Conservation (phyloP, 495 filamentous ascomycete genomes). For the Pseudotulostoma volvatum region DNA sequence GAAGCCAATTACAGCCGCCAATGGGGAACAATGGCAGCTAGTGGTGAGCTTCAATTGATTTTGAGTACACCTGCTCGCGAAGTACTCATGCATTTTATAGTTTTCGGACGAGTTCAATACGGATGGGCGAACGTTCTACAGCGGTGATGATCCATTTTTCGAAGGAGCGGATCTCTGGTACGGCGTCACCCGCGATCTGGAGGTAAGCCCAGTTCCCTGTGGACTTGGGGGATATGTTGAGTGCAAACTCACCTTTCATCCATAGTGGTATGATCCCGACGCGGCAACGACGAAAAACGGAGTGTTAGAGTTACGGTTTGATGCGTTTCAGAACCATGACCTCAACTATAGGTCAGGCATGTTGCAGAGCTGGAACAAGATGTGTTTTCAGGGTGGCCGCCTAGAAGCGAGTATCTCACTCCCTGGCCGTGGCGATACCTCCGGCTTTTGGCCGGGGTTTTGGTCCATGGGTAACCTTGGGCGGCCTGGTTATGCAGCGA, state of each 20-base stretch:
- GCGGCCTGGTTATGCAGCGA: constrained; percentile 51
- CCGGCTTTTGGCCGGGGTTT: constrained; percentile 68
- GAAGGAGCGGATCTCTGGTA: constrained; percentile 65
- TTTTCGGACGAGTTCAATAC: constrained; percentile 71
- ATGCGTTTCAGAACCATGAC: constrained; percentile 49
- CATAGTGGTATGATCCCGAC: constrained; percentile 66
- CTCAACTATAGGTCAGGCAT: constrained; percentile 65
- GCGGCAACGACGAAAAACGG: constrained; percentile 53
- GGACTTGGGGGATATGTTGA: too few species aligned
- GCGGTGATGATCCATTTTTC: constrained; percentile 57
- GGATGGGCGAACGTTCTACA: constrained; percentile 55
- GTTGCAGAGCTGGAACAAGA: constrained; percentile 67
- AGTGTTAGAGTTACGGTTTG: constrained; percentile 49
- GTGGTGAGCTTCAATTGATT: constrained; percentile 32
- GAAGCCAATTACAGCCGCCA: constrained; percentile 36
- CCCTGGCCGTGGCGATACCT: constrained; percentile 49
- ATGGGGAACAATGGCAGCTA: constrained; percentile 47
- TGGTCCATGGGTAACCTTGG: constrained; percentile 68
- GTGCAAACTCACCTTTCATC: too few species aligned
- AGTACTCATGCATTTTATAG: constrained; percentile 13
- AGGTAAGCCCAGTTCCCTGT: too few species aligned
- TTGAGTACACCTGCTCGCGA: constrained; percentile 1
- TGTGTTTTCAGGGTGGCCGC: constrained; percentile 62
- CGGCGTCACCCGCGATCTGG: constrained; percentile 58
- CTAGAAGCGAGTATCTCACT: constrained; percentile 66